Evolutionary conservation across 1,284 basidiomycete genomes (phyloP).

Genomic region (Puccinia triticina): DNA sequence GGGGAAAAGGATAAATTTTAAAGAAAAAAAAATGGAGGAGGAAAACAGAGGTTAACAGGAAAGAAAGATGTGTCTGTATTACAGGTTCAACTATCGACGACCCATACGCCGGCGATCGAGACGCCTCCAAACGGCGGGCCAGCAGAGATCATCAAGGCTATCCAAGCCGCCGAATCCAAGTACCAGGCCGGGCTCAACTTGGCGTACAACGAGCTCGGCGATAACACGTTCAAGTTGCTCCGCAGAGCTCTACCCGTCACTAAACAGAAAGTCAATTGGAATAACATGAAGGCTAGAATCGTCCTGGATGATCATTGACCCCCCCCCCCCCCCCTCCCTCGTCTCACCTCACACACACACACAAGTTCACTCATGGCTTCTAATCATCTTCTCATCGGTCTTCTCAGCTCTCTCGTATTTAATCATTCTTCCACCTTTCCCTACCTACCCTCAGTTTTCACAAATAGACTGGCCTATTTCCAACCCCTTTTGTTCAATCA

Average conservation of each 20-base stretch:
- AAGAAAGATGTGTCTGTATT: too few species aligned
- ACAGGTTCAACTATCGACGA: slow-evolving; percentile 39
- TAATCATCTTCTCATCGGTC: too few species aligned
- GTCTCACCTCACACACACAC: too few species aligned
- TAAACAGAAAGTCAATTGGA: slow-evolving; percentile 91
- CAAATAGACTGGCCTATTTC: too few species aligned
- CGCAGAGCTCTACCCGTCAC: slow-evolving; percentile 85
- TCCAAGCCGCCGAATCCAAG: neutral
- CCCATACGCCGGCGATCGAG: slow-evolving; percentile 13
- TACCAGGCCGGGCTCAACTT: slow-evolving; percentile 15
- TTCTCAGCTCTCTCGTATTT: too few species aligned
- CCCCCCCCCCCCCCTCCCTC: too few species aligned
- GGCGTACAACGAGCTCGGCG: slow-evolving; percentile 32
- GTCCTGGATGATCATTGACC: slow-evolving; percentile 40
- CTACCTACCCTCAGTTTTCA: too few species aligned
- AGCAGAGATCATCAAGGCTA: slow-evolving; percentile 5
- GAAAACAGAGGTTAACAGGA: neutral
- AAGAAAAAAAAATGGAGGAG: neutral
- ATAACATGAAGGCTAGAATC: slow-evolving; percentile 67
- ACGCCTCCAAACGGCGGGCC: neutral
- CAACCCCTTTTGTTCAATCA: too few species aligned
- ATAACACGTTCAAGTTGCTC: slow-evolving; percentile 63
- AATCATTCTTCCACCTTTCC: too few species aligned
- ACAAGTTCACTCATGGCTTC: too few species aligned
- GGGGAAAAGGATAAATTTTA: neutral